Base-by-base conservation (phyloP, 2,329 filamentous ascomycete species). In the Penicillium sp. region DNA sequence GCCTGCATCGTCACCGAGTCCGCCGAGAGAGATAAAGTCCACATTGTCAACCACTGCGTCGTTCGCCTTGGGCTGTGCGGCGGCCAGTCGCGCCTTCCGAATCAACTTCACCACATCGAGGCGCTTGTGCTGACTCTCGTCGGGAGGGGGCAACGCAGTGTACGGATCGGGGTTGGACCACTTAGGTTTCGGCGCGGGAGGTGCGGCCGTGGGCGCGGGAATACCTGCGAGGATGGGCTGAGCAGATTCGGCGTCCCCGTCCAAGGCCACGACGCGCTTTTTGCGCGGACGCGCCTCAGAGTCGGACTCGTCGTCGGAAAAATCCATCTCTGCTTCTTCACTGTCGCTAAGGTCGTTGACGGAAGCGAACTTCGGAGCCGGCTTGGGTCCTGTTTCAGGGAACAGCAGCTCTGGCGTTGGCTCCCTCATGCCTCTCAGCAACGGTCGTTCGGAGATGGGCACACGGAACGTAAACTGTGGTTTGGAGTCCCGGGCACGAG, bases 121-220 rank as follows among this genome's bases (percentile, higher is more conserved):
- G 75, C 89, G 92, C 77, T 95, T 96, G 20, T 85, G 84, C 41
- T 85, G 82, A 5, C 81, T 82, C 56, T 92, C 89, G 64, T 93
- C 90, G 0, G 88, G 86, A 6, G 92, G 92, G 8, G 94, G 94
- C 10, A 96, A 81, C 2, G 87, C 90, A 5, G 91, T 96, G 76
- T 98, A 97, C 0, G 93, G 92, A 73, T 98, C 94, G 3, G 94
- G 93, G 68, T 98, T 98, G 4, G 92, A 96, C 94, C 94, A 98
- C 74, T 90, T 92, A 3, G 92, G 92, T 5, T 90, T 92, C 3
- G 92, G 92, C 5, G 73, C 78, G 45, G 71, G 69, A 15, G 64
- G 39, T 10, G 63, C 35, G 3, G 63, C 55, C 1, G 55, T 37
- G 5, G 63, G 57, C 2, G 55, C 38, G 3, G 60, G 60, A 4